Evolutionary conservation across 2,329 filamentous ascomycete genomes (phyloP).

Genomic region (Trichoderma guizhouense): DNA sequence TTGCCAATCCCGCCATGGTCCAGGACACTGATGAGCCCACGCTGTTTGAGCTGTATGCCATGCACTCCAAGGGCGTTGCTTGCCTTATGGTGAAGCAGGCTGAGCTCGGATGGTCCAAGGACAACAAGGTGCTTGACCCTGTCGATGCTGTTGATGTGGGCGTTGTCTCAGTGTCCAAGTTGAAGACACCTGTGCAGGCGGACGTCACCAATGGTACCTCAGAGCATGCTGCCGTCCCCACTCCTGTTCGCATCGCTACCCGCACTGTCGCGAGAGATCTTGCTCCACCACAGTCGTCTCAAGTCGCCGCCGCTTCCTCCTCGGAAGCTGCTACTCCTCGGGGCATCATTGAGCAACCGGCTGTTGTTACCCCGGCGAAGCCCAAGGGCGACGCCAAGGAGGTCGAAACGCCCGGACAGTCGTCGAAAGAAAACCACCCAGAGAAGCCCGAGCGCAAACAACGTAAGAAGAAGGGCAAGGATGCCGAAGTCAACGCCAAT

Average conservation of each 20-base stretch:
- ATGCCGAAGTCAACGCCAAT: constrained; percentile 44
- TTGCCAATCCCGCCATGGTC: constrained; percentile 65
- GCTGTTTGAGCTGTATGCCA: constrained; percentile 91
- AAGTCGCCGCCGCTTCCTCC: constrained; percentile 1
- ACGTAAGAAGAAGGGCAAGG: constrained; percentile 66
- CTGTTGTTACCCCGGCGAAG: constrained; percentile 36
- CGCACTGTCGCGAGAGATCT: constrained; percentile 38
- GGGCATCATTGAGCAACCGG: constrained; percentile 28
- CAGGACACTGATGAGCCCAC: constrained; percentile 66
- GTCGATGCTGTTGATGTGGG: constrained; percentile 74
- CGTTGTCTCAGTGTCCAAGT: constrained; percentile 69
- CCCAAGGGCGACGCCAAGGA: constrained; percentile 47
- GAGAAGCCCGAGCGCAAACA: constrained; percentile 62
- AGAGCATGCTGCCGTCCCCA: constrained; percentile 27
- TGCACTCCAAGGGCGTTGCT: constrained; percentile 97
- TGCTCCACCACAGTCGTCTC: constrained; percentile 20
- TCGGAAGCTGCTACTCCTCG: constrained; percentile 28
- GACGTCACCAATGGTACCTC: constrained; percentile 37
- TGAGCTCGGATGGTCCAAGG: constrained; percentile 86
- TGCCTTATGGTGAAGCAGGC: constrained; percentile 81
- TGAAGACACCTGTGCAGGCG: constrained; percentile 52
- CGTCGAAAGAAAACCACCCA: constrained; percentile 37
- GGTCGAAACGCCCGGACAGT: constrained; percentile 41
- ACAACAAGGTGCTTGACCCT: constrained; percentile 80
- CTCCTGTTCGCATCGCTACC: constrained; percentile 34